Conservation (phyloP, 495 filamentous ascomycete genomes). For the Penicillium arizonense region DNA sequence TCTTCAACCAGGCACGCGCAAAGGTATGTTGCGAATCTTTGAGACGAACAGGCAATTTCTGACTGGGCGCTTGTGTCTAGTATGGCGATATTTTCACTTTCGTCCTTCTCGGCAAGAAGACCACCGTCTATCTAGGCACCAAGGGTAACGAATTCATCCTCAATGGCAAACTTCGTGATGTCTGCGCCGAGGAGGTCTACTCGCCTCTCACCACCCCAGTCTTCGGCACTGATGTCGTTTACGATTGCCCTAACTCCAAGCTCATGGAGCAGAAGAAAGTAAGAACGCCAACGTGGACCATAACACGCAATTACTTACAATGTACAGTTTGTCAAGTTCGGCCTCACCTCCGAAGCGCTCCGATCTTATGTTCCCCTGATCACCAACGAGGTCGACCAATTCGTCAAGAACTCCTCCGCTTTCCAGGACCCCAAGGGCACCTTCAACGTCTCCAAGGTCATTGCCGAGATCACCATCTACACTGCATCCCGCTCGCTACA, state of each 20-base stretch:
- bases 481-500: conserved; percentile 66
- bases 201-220: conserved; percentile 59
- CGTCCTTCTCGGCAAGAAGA: conserved; percentile 61
- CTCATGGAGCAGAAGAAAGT: conserved; percentile 72
- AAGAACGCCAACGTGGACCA: not conserved
- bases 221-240: conserved; percentile 63
- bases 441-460: conserved; percentile 52
- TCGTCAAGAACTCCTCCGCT: conserved; percentile 41
- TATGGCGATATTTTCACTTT: conserved; percentile 68
- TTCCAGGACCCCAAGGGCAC: conserved; percentile 48
- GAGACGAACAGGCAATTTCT: conserved; percentile 6
- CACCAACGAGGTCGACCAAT: conserved; percentile 50
- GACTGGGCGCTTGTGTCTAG: conserved; percentile 23
- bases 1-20: conserved; percentile 54
- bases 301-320: conserved; percentile 3
- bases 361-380: conserved; percentile 61
- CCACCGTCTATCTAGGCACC: conserved; percentile 59
- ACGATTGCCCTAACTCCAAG: conserved; percentile 64
- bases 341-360: conserved; percentile 61
- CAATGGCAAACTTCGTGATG: conserved; percentile 59
- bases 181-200: conserved; percentile 66
- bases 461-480: conserved; percentile 63
- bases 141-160: conserved; percentile 64
- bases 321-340: conserved; percentile 63
- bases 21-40: conserved; percentile 38